Evolutionary conservation across 2,329 filamentous ascomycete genomes (phyloP).

Genomic region (Lasiodiplodia gonubiensis): DNA sequence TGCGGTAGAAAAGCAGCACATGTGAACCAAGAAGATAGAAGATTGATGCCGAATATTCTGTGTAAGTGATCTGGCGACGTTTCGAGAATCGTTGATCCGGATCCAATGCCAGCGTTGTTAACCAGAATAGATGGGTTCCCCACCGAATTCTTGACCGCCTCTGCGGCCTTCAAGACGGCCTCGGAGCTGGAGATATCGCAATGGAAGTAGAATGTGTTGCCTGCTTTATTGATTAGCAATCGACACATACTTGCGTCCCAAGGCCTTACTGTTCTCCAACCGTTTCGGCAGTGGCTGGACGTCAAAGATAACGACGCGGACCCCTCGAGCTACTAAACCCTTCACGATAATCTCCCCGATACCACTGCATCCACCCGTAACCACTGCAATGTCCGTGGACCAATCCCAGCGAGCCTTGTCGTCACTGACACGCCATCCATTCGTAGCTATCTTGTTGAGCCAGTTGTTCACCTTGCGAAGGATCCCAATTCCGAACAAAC

Average conservation of each 20-base stretch:
- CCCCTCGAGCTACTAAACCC: constrained; percentile 36
- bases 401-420: constrained; percentile 43
- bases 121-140: constrained; percentile 43
- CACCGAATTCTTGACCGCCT: constrained; percentile 33
- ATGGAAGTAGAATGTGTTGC: constrained; percentile 39
- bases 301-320: constrained; percentile 44
- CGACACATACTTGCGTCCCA: not conserved
- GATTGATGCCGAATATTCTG: constrained; percentile 46
- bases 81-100: constrained; percentile 40
- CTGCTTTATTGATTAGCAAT: constrained; percentile 30
- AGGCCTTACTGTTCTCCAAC: constrained; percentile 38
- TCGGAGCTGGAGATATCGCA: constrained; percentile 44
- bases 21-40: constrained; percentile 43
- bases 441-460: constrained; percentile 43
- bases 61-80: constrained; percentile 39
- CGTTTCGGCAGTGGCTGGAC: constrained; percentile 38
- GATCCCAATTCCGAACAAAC: constrained; percentile 42
- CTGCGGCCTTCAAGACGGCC: constrained; percentile 37
- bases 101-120: constrained; percentile 45
- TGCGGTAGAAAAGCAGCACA: constrained; percentile 44
- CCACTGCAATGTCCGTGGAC: constrained; percentile 42
- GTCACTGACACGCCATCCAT: constrained; percentile 47
- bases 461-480: constrained; percentile 37
- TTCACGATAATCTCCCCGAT: constrained; percentile 42
- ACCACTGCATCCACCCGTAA: constrained; percentile 46